A percentile compares a stretch with the other conserved stretches of the same genome.
These are phyloP conservation scores for Nepenthes mirabilis DNA, from an alignment of 148 eudicot species.

Conservation along the genomic window DNA sequence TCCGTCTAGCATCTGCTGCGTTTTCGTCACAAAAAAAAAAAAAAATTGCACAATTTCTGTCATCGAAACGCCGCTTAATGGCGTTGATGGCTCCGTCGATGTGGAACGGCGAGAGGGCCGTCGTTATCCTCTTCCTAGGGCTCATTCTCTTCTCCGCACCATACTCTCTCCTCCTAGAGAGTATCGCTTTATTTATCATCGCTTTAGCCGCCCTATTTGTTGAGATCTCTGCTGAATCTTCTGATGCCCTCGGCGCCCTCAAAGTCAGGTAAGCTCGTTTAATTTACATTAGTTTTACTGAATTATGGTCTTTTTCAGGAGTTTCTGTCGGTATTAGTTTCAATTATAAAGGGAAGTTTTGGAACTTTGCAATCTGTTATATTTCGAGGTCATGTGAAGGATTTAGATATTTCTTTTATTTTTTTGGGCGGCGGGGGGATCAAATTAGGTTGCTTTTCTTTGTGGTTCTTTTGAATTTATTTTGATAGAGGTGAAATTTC, in stretches of 20 bases:
- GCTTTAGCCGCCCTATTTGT: conserved; percentile 35
- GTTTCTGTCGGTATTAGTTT: background rate
- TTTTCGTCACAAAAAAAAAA: too few species aligned
- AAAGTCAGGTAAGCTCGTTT: conserved; percentile 33
- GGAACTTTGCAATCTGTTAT: too few species aligned
- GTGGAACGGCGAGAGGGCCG: conserved; percentile 80
- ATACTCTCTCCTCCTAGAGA: conserved; percentile 36
- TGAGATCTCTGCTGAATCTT: conserved; percentile 46
- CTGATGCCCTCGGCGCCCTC: conserved; percentile 19
- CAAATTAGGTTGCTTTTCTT: too few species aligned
- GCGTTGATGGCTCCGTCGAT: conserved; percentile 34
- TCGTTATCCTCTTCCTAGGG: conserved; percentile 40
- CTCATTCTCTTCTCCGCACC: conserved; percentile 34
- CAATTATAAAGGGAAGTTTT: background rate
- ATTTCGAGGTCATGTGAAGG: background rate
- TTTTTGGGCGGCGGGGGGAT: too few species aligned
- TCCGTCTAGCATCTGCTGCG: too few species aligned
- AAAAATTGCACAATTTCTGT: too few species aligned
- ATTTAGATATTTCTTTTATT: background rate
- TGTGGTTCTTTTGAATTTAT: too few species aligned
- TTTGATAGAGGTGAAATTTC: too few species aligned
- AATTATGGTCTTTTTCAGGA: background rate
- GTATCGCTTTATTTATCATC: conserved; percentile 36
- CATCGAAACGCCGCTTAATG: conserved; percentile 2
- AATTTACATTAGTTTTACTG: background rate